Conservation (phyloP, 176 grass and related monocot genomes). For the Pharus latifolius region DNA sequence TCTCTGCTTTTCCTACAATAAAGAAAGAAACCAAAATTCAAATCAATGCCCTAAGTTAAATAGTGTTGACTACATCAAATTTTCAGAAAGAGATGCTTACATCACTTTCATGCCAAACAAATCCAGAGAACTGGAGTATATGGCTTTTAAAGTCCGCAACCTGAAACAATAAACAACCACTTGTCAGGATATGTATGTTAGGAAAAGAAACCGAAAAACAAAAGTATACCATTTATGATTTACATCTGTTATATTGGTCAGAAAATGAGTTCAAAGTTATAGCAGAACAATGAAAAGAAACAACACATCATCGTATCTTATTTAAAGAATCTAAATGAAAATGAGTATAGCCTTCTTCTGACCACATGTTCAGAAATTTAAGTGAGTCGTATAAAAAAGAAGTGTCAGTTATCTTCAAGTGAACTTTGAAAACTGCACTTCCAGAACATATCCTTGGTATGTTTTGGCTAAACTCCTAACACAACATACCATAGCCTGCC, state of each 20-base stretch:
- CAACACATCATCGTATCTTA: neutral
- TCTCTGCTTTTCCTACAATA: constrained; percentile 88
- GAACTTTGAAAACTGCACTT: too few species aligned
- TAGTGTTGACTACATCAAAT: neutral
- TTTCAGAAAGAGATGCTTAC: constrained; percentile 31
- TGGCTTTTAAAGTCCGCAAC: constrained; percentile 48
- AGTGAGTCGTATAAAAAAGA: constrained; percentile 12
- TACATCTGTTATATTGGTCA: constrained; percentile 12
- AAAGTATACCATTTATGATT: neutral
- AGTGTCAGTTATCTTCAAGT: neutral
- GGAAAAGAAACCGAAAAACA: neutral
- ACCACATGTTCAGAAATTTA: neutral
- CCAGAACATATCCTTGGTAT: too few species aligned
- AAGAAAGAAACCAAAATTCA: constrained; percentile 11
- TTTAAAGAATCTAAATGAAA: constrained; percentile 10
- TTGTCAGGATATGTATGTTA: neutral
- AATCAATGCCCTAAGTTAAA: neutral
- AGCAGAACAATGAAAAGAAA: constrained; percentile 2
- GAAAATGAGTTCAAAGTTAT: neutral
- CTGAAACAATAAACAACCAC: constrained; percentile 34
- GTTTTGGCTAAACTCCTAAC: neutral
- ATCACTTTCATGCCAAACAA: constrained; percentile 70
- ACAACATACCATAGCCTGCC: neutral
- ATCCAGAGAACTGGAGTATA: constrained; percentile 70
- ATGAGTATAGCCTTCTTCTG: neutral